Evolutionary conservation across 495 filamentous ascomycete species (phyloP).

Genomic region (Neurospora intermedia): DNA sequence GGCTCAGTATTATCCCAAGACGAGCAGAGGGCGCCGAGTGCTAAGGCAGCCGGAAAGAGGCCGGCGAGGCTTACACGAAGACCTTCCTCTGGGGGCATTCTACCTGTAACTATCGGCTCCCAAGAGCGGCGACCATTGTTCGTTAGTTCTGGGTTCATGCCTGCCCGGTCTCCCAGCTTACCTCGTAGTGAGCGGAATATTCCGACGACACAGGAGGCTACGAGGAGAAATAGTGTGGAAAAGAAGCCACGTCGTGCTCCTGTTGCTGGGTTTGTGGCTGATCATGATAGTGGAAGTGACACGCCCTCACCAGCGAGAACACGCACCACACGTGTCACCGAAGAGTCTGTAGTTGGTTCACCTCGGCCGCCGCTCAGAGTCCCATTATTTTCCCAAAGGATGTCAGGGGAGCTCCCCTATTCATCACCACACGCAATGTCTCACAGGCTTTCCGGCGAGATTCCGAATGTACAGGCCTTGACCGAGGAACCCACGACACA

Average conservation of each 20-base stretch:
- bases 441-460: not conserved
- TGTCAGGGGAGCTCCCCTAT: not conserved
- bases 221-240: slow-evolving; percentile 8
- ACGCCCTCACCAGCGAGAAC: slow-evolving; percentile 21
- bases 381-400: not conserved
- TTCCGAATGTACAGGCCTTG: slow-evolving; percentile 3
- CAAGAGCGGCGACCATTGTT: slow-evolving; percentile 1
- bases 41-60: slow-evolving; percentile 31
- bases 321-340: slow-evolving; percentile 17
- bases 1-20: slow-evolving; percentile 4
- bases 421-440: not conserved
- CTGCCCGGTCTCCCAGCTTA: not conserved
- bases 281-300: slow-evolving; percentile 2
- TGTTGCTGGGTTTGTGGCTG: slow-evolving; percentile 19
- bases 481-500: slow-evolving; percentile 22
- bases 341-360: not conserved
- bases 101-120: slow-evolving; percentile 6
- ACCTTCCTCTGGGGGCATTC: slow-evolving; percentile 4
- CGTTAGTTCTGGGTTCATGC: not conserved
- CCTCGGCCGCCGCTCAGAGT: slow-evolving; percentile 4
- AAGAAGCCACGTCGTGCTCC: slow-evolving; percentile 5
- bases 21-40: slow-evolving; percentile 11
- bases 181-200: slow-evolving; percentile 4
- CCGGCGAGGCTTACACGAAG: slow-evolving; percentile 10
- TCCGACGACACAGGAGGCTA: slow-evolving; percentile 8